Evolutionary conservation across 768 basidiomycete genomes (phyloP).

Genomic region (Phylloporus scabripes): DNA sequence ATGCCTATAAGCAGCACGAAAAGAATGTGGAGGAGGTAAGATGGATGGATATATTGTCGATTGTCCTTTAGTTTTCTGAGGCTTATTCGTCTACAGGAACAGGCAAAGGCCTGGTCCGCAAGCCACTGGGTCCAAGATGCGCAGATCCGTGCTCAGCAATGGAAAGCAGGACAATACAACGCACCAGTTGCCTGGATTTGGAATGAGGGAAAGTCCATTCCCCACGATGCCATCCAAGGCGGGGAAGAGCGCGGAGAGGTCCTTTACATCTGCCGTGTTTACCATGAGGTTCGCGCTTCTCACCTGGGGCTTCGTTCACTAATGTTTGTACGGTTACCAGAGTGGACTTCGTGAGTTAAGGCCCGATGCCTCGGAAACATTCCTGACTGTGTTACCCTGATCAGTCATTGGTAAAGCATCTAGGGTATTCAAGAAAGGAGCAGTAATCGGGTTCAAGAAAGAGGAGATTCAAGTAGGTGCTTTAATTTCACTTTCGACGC

Average conservation of each 20-base stretch:
- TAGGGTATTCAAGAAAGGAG: conserved; percentile 52
- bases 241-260: conserved; percentile 48
- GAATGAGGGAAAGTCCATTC: conserved; percentile 54
- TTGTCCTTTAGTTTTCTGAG: neutral
- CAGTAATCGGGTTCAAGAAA: conserved; percentile 55
- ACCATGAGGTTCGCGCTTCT: conserved; percentile 43
- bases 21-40: conserved; percentile 46
- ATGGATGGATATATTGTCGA: neutral
- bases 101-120: conserved; percentile 45
- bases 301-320: neutral
- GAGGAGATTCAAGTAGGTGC: conserved; percentile 53
- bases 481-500: neutral
- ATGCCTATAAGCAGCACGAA: conserved; percentile 51
- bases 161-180: conserved; percentile 37
- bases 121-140: conserved; percentile 56
- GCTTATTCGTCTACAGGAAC: conserved; percentile 34
- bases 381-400: conserved; percentile 1
- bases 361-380: neutral
- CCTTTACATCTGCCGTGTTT: conserved; percentile 57
- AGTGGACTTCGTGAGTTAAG: conserved; percentile 46
- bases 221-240: conserved; percentile 50
- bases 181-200: conserved; percentile 60
- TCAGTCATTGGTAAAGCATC: conserved; percentile 67
- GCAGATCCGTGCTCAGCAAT: conserved; percentile 46
- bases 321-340: conserved; percentile 28